Evolutionary conservation across 2,329 filamentous ascomycete genomes (phyloP).

Genomic region (Ascochyta fabae): DNA sequence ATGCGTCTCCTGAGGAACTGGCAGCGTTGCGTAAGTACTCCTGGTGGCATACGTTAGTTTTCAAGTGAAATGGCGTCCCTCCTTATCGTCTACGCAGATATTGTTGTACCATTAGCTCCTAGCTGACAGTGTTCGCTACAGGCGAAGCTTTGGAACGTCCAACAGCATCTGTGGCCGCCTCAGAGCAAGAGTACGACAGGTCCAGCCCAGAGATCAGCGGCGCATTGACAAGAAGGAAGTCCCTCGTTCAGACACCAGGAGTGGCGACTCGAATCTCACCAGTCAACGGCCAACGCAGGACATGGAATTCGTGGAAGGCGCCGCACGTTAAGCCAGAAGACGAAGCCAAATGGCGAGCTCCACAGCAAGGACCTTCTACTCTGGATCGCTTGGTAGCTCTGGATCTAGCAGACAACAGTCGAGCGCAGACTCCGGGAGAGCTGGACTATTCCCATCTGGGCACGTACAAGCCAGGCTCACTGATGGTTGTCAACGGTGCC

Average conservation of each 20-base stretch:
- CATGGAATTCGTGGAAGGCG: conserved; percentile 43
- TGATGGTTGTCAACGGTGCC: conserved; percentile 56
- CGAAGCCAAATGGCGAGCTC: conserved; percentile 41
- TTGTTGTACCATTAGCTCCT: neutral
- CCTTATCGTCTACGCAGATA: neutral
- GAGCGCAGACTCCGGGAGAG: conserved; percentile 52
- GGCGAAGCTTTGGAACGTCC: conserved; percentile 39
- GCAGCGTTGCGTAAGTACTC: conserved; percentile 49
- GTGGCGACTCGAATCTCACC: conserved; percentile 45
- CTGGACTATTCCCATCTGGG: conserved; percentile 53
- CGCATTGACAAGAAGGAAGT: conserved; percentile 48
- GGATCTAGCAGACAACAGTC: conserved; percentile 31
- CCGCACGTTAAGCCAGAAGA: conserved; percentile 33
- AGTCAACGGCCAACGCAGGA: conserved; percentile 43
- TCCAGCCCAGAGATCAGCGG: conserved; percentile 25
- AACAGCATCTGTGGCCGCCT: conserved; percentile 15
- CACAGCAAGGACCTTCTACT: conserved; percentile 25
- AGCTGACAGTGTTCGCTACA: conserved; percentile 22
- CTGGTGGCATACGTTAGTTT: neutral
- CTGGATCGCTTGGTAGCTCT: conserved; percentile 28
- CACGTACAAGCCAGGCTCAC: conserved; percentile 50
- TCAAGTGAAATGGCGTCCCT: neutral
- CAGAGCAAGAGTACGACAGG: conserved; percentile 19
- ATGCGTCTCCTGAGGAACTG: conserved; percentile 56
- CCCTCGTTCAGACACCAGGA: conserved; percentile 49